A percentile compares a stretch with the other conserved stretches of the same genome.
Evolutionary conservation across 352 stramenopile species (phyloP).

Genomic region (Bremia lactucae): DNA sequence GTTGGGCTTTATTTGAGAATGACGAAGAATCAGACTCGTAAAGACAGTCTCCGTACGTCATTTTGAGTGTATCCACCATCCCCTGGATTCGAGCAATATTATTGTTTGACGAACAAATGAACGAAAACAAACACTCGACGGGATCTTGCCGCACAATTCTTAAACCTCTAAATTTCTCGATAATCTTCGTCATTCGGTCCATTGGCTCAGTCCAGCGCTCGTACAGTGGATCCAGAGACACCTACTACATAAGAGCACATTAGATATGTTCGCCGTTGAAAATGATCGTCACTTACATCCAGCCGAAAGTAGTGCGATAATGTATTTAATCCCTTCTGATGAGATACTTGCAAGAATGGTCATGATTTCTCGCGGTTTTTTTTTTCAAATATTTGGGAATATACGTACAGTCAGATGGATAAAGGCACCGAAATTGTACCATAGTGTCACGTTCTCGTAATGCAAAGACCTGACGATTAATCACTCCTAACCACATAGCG

Average conservation of each 20-base stretch:
- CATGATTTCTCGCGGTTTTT: not conserved
- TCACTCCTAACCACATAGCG: slow-evolving; percentile 38
- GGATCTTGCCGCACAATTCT: slow-evolving; percentile 91
- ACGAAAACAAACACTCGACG: slow-evolving; percentile 93
- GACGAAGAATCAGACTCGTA: slow-evolving; percentile 3
- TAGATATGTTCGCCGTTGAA: not conserved
- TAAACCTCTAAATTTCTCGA: slow-evolving; percentile 74
- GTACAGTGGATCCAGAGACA: slow-evolving; percentile 45
- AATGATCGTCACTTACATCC: slow-evolving; percentile 25
- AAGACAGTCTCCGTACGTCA: slow-evolving; percentile 77
- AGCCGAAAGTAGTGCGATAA: slow-evolving; percentile 87
- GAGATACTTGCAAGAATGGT: slow-evolving; percentile 18
- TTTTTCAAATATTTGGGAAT: not conserved
- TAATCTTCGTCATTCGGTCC: slow-evolving; percentile 59
- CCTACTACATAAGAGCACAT: slow-evolving; percentile 6
- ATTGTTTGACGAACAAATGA: slow-evolving; percentile 98
- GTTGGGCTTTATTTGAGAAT: not conserved
- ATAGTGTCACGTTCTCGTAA: slow-evolving; percentile 30
- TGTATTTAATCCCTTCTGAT: slow-evolving; percentile 31
- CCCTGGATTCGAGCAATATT: slow-evolving; percentile 94
- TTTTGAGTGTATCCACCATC: slow-evolving; percentile 88
- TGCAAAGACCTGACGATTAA: slow-evolving; percentile 33
- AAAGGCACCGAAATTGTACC: slow-evolving; percentile 46
- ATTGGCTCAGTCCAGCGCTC: slow-evolving; percentile 60
- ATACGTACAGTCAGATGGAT: slow-evolving; percentile 43